A percentile compares a stretch with the other conserved stretches of the same genome.
Evolutionary conservation across 768 basidiomycete genomes (phyloP).

Genomic region (Psilocybe cubensis): DNA sequence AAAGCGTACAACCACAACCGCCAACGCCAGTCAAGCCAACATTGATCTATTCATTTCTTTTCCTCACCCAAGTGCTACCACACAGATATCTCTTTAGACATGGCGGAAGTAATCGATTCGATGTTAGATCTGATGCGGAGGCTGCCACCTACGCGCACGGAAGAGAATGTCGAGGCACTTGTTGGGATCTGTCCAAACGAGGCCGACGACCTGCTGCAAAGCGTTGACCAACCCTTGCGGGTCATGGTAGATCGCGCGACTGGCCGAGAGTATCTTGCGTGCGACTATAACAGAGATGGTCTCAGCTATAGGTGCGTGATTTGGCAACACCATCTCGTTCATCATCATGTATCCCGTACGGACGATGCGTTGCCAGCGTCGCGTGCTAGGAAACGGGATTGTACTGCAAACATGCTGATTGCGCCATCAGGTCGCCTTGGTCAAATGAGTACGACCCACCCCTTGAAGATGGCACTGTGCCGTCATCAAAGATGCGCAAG

Average conservation of each 20-base stretch:
- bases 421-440: constrained; percentile 86
- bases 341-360: background rate
- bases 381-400: background rate
- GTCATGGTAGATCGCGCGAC: constrained; percentile 78
- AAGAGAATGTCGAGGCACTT: constrained; percentile 84
- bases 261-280: constrained; percentile 89
- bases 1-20: no score
- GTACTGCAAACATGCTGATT: background rate
- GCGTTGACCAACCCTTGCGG: constrained; percentile 93
- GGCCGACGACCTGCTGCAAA: constrained; percentile 92
- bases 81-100: constrained; percentile 26
- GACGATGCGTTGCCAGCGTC: background rate
- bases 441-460: constrained; percentile 96
- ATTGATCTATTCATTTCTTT: background rate
- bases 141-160: constrained; percentile 88
- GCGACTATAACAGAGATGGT: constrained; percentile 93
- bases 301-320: constrained; percentile 80
- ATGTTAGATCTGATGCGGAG: constrained; percentile 97
- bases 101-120: constrained; percentile 84
- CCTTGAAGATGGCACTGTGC: constrained; percentile 86
- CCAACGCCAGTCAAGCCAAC: background rate
- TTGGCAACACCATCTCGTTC: no score
- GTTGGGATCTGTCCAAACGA: constrained; percentile 88
- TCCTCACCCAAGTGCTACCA: background rate
- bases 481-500: constrained; percentile 83